Base-by-base conservation (phyloP, 192 early-diverging fungal genomes). In the Chytriomyces sp. region DNA sequence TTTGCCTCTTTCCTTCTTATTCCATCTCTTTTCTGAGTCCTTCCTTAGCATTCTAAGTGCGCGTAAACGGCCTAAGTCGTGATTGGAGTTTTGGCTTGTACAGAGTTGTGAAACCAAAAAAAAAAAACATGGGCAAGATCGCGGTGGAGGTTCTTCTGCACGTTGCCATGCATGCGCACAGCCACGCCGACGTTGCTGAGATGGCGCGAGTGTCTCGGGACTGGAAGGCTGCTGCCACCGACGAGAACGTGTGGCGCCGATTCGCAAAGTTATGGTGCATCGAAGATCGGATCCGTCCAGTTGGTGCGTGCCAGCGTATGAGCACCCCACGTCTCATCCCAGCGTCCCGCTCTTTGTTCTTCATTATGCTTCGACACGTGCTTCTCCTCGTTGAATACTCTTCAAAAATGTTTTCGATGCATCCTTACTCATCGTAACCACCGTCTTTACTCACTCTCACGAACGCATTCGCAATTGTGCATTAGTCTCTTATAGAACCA, bases 231-330 rank as follows among this genome's bases (percentile, higher is more conserved):
- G 68, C 68, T 7, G 16, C 20, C 9, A n/a, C 7, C 20, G 68
- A 69, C 68, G 68, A 49, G 5, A 16, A 8, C 9, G 8, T 26
- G 68, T 69, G 68, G 68, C 68, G 68, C 8, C 50, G 48, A 3
- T 50, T 69, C 35, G 13, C 26, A 45, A 28, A 16, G 66, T 5
- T 16, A 11, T 67, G 16, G 16, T 20, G 53, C 16, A 20, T 57
- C 53, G 13, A 20, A n/a, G 53, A n/a, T 20, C 53, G 3, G 53
- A 20, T 57, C 20, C 20, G 53, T 13, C 53, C 16, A 57, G 3
- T 35, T 35, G 53, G 53, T 57, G 53, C 53, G 53, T n/a, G 53
- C 20, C 16, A 57, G 53, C 53, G 3, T 57, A 20, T 13, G 53
- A 3, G 53, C 20, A 2, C 53, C 16, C 53, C 13, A 3, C 53